These are phyloP conservation scores for Solanum tarapatanum DNA, from an alignment of 257 asterid genomes.

Conservation along the genomic window DNA sequence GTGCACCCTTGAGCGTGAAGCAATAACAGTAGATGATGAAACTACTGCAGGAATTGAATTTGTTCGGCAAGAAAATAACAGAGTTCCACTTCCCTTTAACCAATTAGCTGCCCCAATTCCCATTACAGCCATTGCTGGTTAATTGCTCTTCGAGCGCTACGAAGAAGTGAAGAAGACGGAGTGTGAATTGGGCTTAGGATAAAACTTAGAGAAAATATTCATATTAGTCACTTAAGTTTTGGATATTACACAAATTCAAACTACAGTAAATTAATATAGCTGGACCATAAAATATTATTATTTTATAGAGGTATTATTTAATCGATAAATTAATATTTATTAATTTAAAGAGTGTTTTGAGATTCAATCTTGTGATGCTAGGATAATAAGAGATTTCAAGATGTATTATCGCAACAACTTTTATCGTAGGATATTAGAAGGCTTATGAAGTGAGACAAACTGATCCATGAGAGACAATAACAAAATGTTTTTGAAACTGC, in stretches of 20 bases:
- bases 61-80: neutral
- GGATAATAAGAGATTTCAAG: too few species aligned
- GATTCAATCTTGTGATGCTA: too few species aligned
- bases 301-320: too few species aligned
- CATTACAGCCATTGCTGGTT: neutral
- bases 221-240: neutral
- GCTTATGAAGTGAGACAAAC: too few species aligned
- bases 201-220: neutral
- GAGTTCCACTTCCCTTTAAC: neutral
- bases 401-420: too few species aligned
- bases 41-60: neutral
- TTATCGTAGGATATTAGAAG: too few species aligned
- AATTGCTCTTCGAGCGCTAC: neutral
- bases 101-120: neutral
- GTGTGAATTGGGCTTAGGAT: neutral
- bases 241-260: neutral
- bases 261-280: too few species aligned
- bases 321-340: too few species aligned
- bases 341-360: too few species aligned
- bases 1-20: neutral
- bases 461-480: too few species aligned
- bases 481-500: too few species aligned
- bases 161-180: neutral
- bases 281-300: too few species aligned
- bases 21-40: neutral